Conservation (phyloP, 225 moss, liverwort and hornwort species). For the Climacium dendroides region DNA sequence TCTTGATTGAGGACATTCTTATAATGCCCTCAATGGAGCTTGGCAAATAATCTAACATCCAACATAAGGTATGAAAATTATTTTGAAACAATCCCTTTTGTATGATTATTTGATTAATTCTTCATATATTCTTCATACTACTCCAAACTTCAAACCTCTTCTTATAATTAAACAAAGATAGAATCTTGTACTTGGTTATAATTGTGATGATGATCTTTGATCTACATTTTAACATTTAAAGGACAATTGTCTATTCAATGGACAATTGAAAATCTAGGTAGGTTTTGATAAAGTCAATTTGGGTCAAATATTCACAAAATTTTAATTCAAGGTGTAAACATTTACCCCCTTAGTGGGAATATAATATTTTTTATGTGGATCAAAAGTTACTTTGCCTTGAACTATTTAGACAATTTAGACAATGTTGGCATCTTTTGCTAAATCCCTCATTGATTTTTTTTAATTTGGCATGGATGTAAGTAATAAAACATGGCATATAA, state of each 20-base stretch:
- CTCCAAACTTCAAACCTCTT: rapidly evolving
- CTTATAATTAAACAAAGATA: no score
- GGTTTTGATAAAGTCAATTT: no score
- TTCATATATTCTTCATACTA: not conserved
- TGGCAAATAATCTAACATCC: no score
- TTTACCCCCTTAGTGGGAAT: no score
- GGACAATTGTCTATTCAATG: rapidly evolving
- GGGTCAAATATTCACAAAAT: not conserved
- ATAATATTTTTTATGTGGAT: not conserved
- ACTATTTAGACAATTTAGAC: not conserved
- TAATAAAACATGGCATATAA: no score
- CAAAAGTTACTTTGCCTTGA: not conserved
- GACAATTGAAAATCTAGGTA: not conserved
- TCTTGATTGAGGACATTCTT: not conserved
- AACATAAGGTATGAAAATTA: no score
- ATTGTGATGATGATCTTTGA: not conserved
- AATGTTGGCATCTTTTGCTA: no score
- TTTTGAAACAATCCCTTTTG: no score
- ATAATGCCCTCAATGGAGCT: not conserved
- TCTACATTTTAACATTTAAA: not conserved
- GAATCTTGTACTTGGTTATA: not conserved
- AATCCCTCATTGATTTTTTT: no score
- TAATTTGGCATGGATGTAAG: no score
- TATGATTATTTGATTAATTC: not conserved
- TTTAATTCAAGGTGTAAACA: not conserved